Conservation (phyloP, 768 basidiomycete species). For the Leccinum subgranulosum region DNA sequence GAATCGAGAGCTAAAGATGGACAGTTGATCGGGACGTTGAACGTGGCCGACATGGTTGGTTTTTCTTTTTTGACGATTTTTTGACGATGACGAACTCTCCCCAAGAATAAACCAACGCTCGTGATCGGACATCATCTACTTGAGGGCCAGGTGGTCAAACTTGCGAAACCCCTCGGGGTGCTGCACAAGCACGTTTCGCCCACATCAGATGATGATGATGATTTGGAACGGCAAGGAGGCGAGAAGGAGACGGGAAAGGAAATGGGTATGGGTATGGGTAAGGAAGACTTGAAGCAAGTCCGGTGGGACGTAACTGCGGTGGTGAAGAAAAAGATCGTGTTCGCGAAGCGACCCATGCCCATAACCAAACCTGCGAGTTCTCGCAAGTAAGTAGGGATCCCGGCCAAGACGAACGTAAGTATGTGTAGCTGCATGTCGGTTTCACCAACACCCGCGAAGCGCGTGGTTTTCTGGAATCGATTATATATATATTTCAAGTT, state of each 20-base stretch:
- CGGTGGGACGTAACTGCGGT: constrained; percentile 66
- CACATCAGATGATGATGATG: neutral
- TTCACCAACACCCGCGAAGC: neutral
- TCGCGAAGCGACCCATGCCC: constrained; percentile 81
- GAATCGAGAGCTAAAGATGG: constrained; percentile 54
- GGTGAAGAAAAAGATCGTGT: constrained; percentile 79
- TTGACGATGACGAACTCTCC: neutral
- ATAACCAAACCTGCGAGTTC: constrained; percentile 38
- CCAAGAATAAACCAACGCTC: constrained; percentile 71
- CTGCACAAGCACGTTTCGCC: constrained; percentile 40
- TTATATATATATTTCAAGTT: no score
- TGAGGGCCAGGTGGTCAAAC: constrained; percentile 75
- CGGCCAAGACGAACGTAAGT: no score
- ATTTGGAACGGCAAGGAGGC: neutral
- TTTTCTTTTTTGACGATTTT: neutral
- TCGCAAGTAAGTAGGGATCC: neutral
- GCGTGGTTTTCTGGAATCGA: neutral
- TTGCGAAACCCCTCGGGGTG: constrained; percentile 82
- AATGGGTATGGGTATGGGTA: neutral
- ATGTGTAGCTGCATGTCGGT: no score
- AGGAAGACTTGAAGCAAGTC: constrained; percentile 7
- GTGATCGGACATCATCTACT: constrained; percentile 86
- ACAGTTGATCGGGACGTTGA: constrained; percentile 75
- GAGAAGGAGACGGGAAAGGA: neutral
- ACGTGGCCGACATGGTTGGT: constrained; percentile 59